Evolutionary conservation across 768 basidiomycete species (phyloP).

Genomic region (Pulveroboletus sp.): DNA sequence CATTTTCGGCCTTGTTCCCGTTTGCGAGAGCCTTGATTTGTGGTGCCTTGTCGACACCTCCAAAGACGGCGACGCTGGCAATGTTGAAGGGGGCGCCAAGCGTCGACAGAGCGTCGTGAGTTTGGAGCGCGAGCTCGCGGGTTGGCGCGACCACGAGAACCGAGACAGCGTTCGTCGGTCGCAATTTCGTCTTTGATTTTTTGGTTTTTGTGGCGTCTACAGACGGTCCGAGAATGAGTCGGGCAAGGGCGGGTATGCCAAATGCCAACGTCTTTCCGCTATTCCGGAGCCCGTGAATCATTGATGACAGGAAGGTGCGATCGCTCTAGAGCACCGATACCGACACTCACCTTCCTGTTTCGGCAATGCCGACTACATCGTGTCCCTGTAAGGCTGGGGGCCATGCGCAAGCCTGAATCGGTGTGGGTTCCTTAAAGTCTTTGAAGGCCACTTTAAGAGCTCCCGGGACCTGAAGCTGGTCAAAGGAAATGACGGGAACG

Average conservation of each 20-base stretch:
- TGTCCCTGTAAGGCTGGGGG: conserved; percentile 74
- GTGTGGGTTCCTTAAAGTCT: conserved; percentile 83
- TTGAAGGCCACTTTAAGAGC: conserved; percentile 60
- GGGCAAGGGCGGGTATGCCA: conserved; percentile 82
- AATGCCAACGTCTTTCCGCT: conserved; percentile 97
- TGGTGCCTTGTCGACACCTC: conserved; percentile 87
- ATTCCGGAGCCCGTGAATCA: conserved; percentile 5
- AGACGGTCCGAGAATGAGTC: conserved; percentile 45
- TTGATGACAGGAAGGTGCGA: not conserved
- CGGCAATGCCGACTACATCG: conserved; percentile 95
- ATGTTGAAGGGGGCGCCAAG: conserved; percentile 75
- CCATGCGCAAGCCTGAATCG: conserved; percentile 96
- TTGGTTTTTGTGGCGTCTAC: conserved; percentile 18
- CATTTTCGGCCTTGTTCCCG: conserved; percentile 44
- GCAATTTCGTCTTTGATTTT: conserved; percentile 28
- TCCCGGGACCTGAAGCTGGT: conserved; percentile 62
- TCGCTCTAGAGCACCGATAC: conserved; percentile 1
- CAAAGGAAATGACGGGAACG: conserved; percentile 70
- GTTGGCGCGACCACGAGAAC: conserved; percentile 90
- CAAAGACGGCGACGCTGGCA: conserved; percentile 84
- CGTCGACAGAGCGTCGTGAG: conserved; percentile 73
- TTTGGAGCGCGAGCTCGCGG: conserved; percentile 94
- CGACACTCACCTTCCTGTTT: conserved; percentile 74
- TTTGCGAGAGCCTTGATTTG: conserved; percentile 70
- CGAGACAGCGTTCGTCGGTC: conserved; percentile 38